Conservation (phyloP, 2,329 filamentous ascomycete genomes). For the Coleophoma cylindrospora region DNA sequence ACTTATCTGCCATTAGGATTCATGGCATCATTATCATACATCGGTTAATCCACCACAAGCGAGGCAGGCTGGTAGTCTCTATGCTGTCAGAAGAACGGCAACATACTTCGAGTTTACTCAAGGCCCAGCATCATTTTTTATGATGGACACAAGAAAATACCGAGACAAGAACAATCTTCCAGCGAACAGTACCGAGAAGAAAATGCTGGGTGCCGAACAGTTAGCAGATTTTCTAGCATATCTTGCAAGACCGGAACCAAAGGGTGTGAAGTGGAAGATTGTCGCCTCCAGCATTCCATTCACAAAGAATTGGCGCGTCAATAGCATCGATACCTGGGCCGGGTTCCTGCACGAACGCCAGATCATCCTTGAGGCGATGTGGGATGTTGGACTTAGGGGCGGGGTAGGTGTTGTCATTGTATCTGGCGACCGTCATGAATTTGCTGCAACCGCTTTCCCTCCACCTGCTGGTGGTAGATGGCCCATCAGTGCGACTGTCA, state of each 20-base stretch:
- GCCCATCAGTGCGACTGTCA: conserved; percentile 61
- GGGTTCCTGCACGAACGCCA: conserved; percentile 81
- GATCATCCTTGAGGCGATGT: conserved; percentile 82
- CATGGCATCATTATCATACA: conserved; percentile 83
- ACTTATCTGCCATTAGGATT: conserved; percentile 28
- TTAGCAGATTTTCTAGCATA: conserved; percentile 75
- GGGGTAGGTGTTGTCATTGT: conserved; percentile 78
- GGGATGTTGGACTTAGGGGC: conserved; percentile 68
- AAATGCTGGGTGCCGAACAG: conserved; percentile 81
- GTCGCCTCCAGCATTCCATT: conserved; percentile 88
- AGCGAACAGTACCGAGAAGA: conserved; percentile 62
- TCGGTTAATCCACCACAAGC: conserved; percentile 74
- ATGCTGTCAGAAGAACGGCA: conserved; percentile 41
- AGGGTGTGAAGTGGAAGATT: conserved; percentile 88
- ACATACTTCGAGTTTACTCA: conserved; percentile 90
- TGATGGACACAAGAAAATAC: conserved; percentile 87
- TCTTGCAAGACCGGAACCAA: conserved; percentile 66
- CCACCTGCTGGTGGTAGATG: conserved; percentile 57
- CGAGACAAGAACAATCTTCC: conserved; percentile 60
- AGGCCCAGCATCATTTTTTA: conserved; percentile 89
- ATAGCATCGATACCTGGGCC: conserved; percentile 87
- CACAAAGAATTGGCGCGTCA: conserved; percentile 95
- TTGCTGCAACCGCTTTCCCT: conserved; percentile 79
- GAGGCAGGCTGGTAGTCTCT: conserved; percentile 39
- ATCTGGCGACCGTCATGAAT: conserved; percentile 94